Conservation (phyloP, 148 eudicot species). For the Persicaria tinctoria region DNA sequence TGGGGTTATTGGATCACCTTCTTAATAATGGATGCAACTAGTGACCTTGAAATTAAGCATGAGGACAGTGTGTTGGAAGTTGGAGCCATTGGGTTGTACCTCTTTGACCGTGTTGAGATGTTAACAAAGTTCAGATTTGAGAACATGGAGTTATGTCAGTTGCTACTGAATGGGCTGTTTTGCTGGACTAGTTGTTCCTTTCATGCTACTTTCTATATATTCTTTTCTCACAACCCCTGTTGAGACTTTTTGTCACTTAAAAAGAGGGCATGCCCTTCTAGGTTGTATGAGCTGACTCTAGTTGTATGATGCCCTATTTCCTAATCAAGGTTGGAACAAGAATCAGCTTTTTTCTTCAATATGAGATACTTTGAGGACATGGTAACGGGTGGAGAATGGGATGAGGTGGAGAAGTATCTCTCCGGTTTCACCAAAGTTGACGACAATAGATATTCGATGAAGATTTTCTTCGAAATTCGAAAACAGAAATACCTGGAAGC, state of each 20-base stretch:
- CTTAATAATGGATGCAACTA: not conserved
- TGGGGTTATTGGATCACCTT: not conserved
- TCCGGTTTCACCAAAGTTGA: constrained; percentile 95
- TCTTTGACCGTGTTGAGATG: not conserved
- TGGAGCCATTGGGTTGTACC: not conserved
- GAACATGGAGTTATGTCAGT: not conserved
- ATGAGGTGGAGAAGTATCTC: constrained; percentile 83
- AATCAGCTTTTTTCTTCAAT: constrained; percentile 88
- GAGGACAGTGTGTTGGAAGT: not conserved
- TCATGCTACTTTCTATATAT: not conserved
- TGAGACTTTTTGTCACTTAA: not conserved
- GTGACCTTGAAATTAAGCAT: not conserved
- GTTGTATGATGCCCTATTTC: constrained; percentile 2
- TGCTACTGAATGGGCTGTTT: too few relatives aligned
- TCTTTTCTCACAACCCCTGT: not conserved
- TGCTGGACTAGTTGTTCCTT: not conserved
- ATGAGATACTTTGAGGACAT: constrained; percentile 85
- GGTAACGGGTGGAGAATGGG: constrained; percentile 92
- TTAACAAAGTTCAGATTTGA: not conserved
- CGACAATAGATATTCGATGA: constrained; percentile 93
- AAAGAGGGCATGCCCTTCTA: not conserved
- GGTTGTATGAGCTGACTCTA: not conserved
- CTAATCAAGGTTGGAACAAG: constrained; percentile 78
- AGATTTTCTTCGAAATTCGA: constrained; percentile 94
- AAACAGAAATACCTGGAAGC: constrained; percentile 98